Evolutionary conservation across 106 monocot genomes (phyloP).

Genomic region (Chionographis japonica): DNA sequence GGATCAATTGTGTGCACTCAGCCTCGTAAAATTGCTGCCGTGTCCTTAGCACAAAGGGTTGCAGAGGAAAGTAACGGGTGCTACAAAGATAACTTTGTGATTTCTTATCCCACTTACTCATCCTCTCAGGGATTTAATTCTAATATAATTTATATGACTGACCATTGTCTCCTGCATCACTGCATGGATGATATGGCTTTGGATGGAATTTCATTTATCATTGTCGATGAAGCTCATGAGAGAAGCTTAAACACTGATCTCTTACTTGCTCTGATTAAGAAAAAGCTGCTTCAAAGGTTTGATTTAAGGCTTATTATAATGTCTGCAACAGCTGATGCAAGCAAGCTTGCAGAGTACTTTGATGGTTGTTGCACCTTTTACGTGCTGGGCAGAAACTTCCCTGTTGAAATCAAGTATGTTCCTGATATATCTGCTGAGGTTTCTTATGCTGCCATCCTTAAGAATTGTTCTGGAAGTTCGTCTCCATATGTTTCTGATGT

Average conservation of each 20-base stretch:
- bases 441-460: slow-evolving; percentile 16
- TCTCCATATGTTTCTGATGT: slow-evolving; percentile 72
- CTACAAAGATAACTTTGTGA: slow-evolving; percentile 40
- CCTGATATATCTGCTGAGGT: slow-evolving; percentile 39
- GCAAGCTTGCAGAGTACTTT: slow-evolving; percentile 72
- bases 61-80: slow-evolving; percentile 78
- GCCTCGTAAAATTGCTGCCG: slow-evolving; percentile 89
- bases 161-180: slow-evolving; percentile 80
- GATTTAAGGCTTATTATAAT: slow-evolving; percentile 85
- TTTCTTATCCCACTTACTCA: slow-evolving; percentile 46
- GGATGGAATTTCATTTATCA: slow-evolving; percentile 57
- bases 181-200: slow-evolving; percentile 57
- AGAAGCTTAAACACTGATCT: slow-evolving; percentile 96
- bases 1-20: slow-evolving; percentile 90
- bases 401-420: slow-evolving; percentile 88
- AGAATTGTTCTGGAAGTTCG: slow-evolving; percentile 18
- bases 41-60: slow-evolving; percentile 71
- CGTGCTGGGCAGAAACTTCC: slow-evolving; percentile 79
- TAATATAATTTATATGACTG: slow-evolving; percentile 71
- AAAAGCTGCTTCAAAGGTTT: slow-evolving; percentile 45
- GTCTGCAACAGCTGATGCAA: slow-evolving; percentile 95
- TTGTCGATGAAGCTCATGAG: slow-evolving; percentile 98
- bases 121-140: slow-evolving; percentile 40
- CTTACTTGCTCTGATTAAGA: slow-evolving; percentile 75
- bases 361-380: slow-evolving; percentile 60